A percentile compares a stretch with the other conserved stretches of the same genome.
phyloP scores from a whole-genome alignment of 2,329 filamentous ascomycete genomes.

The Thermothelomyces thermophilus region DNA sequence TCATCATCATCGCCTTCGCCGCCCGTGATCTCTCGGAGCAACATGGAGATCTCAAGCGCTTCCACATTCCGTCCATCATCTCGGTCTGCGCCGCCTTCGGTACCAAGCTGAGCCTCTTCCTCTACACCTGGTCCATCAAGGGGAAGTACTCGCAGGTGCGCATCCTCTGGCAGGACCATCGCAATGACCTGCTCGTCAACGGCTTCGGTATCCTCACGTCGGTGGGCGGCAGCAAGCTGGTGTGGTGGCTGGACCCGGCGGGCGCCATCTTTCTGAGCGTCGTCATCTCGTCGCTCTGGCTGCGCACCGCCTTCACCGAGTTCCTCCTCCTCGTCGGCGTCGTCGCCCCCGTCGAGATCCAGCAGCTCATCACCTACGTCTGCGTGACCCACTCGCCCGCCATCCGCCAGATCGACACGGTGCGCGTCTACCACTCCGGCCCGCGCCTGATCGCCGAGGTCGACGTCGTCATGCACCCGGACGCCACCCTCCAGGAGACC shows the following conservation, averaged over 20 bases:
- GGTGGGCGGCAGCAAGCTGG: constrained; percentile 80
- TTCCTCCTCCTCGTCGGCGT: constrained; percentile 90
- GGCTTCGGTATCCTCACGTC: constrained; percentile 86
- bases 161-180: constrained; percentile 94
- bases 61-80: constrained; percentile 77
- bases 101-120: constrained; percentile 76
- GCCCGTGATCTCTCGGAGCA: constrained; percentile 58
- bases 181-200: constrained; percentile 96
- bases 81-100: constrained; percentile 76
- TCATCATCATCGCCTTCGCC: constrained; percentile 88
- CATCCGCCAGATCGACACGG: constrained; percentile 86
- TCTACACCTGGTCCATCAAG: constrained; percentile 88
- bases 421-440: constrained; percentile 86
- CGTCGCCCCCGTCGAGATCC: constrained; percentile 73
- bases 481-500: constrained; percentile 64
- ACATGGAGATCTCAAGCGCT: constrained; percentile 50
- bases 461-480: constrained; percentile 85
- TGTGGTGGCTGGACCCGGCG: constrained; percentile 92
- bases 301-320: constrained; percentile 77
- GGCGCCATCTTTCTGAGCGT: constrained; percentile 79
- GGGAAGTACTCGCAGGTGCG: constrained; percentile 87
- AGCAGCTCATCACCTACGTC: constrained; percentile 94
- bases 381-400: constrained; percentile 83
- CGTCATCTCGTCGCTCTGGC: constrained; percentile 74
- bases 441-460: constrained; percentile 89